These are phyloP conservation scores for Proliferodiscus dingleyae DNA, from an alignment of 2,329 filamentous ascomycete species.

Conservation along the genomic window DNA sequence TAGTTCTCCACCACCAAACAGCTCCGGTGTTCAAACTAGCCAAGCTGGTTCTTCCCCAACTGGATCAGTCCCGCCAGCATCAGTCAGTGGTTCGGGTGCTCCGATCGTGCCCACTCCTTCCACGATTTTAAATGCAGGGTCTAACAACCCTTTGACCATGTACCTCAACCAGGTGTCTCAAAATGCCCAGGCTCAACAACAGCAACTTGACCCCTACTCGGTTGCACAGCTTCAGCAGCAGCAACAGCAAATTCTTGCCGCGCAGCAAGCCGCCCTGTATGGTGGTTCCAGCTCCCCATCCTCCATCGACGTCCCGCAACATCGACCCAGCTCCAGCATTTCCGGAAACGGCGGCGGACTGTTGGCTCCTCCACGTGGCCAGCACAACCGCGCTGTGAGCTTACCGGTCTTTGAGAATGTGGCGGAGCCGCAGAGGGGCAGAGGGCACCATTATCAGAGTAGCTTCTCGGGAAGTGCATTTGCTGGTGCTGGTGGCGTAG, in stretches of 20 bases:
- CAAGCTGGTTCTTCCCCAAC: conserved; percentile 31
- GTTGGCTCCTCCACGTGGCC: conserved; percentile 64
- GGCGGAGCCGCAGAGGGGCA: conserved; percentile 41
- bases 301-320: conserved; percentile 51
- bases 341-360: conserved; percentile 72
- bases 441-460: conserved; percentile 62
- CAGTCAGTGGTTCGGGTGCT: conserved; percentile 43
- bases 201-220: conserved; percentile 39
- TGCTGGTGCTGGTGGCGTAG: too few relatives aligned
- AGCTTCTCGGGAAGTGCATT: conserved; percentile 41
- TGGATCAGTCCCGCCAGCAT: conserved; percentile 45
- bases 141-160: conserved; percentile 86
- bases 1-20: conserved; percentile 47
- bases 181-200: conserved; percentile 66
- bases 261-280: conserved; percentile 78
- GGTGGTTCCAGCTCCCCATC: conserved; percentile 62
- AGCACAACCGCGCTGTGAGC: conserved; percentile 71
- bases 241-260: conserved; percentile 65
- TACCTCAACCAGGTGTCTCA: conserved; percentile 82
- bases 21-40: conserved; percentile 29
- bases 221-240: conserved; percentile 49
- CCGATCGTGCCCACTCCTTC: conserved; percentile 59
- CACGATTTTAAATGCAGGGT: conserved; percentile 70
- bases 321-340: conserved; percentile 51
- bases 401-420: conserved; percentile 62